A percentile compares a stretch with the other conserved stretches of the same genome.
Conservation (phyloP, 192 early-diverging fungal species). For the Backusella tuberculispora region DNA sequence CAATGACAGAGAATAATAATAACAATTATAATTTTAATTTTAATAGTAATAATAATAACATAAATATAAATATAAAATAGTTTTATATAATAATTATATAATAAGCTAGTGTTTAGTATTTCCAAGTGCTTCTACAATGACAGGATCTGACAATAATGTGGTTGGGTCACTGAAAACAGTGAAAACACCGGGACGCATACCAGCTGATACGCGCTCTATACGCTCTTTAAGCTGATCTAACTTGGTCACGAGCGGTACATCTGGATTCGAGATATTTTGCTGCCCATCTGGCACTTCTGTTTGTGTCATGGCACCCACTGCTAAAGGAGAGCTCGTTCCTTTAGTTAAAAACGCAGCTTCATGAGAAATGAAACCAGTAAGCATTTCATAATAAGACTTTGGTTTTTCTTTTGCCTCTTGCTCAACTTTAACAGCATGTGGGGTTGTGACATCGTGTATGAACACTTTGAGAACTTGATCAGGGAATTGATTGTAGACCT, state of each 20-base stretch:
- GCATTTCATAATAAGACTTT: slow-evolving; percentile 12
- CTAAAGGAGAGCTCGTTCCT: slow-evolving; percentile 15
- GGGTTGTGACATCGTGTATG: slow-evolving; percentile 45
- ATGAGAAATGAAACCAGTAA: slow-evolving; percentile 23
- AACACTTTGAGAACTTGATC: slow-evolving; percentile 44
- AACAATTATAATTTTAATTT: neutral
- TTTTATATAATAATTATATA: neutral
- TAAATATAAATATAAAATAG: neutral
- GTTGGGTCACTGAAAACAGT: slow-evolving; percentile 24
- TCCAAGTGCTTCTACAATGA: slow-evolving; percentile 30
- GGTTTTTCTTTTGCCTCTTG: slow-evolving; percentile 9
- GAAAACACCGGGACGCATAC: slow-evolving; percentile 38
- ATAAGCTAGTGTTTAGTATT: slow-evolving; percentile 3
- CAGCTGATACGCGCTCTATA: slow-evolving; percentile 23
- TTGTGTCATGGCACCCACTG: slow-evolving; percentile 34
- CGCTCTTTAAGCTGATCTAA: slow-evolving; percentile 31
- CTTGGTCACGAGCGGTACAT: slow-evolving; percentile 21
- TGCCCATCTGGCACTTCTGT: slow-evolving; percentile 33
- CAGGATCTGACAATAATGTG: slow-evolving; percentile 26
- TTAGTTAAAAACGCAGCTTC: slow-evolving; percentile 13
- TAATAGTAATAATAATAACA: neutral
- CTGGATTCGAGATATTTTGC: slow-evolving; percentile 25
- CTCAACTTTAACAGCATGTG: slow-evolving; percentile 35
- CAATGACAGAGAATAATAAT: slow-evolving; percentile 32
- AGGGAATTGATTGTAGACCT: slow-evolving; percentile 38